A percentile compares a stretch with the other conserved stretches of the same genome.
phyloP scores from a whole-genome alignment of 208 protist genomes.

The Leptomonas pyrrhocoris region DNA sequence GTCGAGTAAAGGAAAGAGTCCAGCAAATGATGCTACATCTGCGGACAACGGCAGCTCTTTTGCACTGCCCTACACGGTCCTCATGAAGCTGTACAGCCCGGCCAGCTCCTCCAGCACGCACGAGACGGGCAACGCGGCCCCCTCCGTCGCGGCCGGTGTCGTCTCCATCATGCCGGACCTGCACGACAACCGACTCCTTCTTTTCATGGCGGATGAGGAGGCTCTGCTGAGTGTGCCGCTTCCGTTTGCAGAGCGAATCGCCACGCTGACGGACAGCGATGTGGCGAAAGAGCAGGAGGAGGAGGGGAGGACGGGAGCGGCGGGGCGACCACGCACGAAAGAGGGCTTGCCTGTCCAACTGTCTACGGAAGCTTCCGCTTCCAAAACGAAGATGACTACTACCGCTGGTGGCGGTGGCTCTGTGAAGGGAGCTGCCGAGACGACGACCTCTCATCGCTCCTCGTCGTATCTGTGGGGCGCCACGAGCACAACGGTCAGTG shows the following conservation, averaged over 20 bases:
- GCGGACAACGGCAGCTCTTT: background rate
- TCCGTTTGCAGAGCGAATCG: slow-evolving; percentile 29
- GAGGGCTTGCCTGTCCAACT: background rate
- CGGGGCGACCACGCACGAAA: no score
- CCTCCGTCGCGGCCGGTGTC: slow-evolving; percentile 2
- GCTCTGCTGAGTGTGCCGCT: slow-evolving; percentile 47
- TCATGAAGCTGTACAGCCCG: slow-evolving; percentile 30
- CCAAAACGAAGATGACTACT: background rate
- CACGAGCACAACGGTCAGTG: slow-evolving; percentile 1
- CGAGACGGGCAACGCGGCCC: background rate
- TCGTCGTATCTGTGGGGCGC: slow-evolving; percentile 4
- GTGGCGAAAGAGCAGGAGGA: background rate
- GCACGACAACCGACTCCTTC: slow-evolving; percentile 41
- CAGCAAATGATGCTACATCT: background rate
- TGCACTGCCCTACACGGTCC: slow-evolving; percentile 26
- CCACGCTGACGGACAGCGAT: slow-evolving; percentile 9
- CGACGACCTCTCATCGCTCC: background rate
- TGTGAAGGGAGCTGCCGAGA: background rate
- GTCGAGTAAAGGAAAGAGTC: background rate
- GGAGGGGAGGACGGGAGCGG: background rate
- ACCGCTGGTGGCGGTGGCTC: background rate
- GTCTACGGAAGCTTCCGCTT: background rate
- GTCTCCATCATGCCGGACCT: slow-evolving; percentile 27
- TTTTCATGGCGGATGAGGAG: slow-evolving; percentile 35
- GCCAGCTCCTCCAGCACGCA: background rate